phyloP scores from a whole-genome alignment of 345 rosid species.

The Alliaria petiolata region DNA sequence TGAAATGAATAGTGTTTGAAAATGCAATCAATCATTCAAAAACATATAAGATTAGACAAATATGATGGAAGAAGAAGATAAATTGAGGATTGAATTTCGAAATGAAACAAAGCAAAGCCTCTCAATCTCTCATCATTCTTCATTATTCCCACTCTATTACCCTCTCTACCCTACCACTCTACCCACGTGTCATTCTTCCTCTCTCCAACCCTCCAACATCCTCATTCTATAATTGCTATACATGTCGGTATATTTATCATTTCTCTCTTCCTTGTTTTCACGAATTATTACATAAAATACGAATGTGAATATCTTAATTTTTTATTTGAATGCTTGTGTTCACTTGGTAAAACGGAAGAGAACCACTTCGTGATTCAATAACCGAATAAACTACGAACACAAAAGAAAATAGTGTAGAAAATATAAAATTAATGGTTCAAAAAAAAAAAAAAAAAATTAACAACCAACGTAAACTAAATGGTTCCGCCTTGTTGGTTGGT shows the following conservation, averaged over 20 bases:
- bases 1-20: too few relatives aligned
- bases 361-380: not conserved
- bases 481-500: too few relatives aligned
- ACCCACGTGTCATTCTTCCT: conserved; percentile 32
- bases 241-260: conserved; percentile 27
- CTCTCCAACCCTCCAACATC: conserved; percentile 27
- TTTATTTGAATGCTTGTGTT: not conserved
- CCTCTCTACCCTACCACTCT: conserved; percentile 20
- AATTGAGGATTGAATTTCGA: conserved; percentile 13
- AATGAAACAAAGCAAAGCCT: conserved; percentile 16
- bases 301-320: not conserved
- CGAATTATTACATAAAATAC: conserved; percentile 5
- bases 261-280: not conserved
- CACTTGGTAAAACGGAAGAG: not conserved
- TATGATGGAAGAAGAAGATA: not conserved
- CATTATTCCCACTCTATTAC: conserved; percentile 36
- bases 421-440: too few relatives aligned
- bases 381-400: not conserved
- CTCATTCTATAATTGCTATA: conserved; percentile 16
- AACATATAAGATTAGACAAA: not conserved
- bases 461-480: not conserved
- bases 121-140: conserved; percentile 28
- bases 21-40: not conserved
- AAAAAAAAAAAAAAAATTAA: too few relatives aligned
- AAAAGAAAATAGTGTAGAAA: not conserved